Conservation (phyloP, 371 early-diverging fungal species). For the Mortierella sp. region DNA sequence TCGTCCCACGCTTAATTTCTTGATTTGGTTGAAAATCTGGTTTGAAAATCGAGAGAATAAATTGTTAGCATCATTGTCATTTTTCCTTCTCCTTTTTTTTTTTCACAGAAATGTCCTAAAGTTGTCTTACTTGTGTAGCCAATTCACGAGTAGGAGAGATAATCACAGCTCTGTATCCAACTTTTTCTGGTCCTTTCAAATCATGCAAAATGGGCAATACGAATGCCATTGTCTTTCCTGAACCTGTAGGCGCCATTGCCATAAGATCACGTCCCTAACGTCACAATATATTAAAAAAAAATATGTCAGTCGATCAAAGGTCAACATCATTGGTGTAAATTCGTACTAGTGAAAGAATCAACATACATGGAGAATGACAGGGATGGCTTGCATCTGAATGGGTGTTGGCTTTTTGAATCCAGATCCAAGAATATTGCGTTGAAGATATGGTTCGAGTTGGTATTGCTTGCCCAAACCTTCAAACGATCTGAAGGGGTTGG, state of each 20-base stretch:
- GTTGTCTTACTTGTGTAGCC: constrained; percentile 86
- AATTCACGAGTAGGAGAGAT: constrained; percentile 99
- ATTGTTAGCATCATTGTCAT: not conserved
- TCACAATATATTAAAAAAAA: not conserved
- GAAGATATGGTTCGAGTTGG: constrained; percentile 74
- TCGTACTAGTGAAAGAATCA: not conserved
- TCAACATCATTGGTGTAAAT: not conserved
- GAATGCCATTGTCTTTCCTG: constrained; percentile 99
- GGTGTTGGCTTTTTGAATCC: constrained; percentile 94
- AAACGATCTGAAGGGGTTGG: constrained; percentile 87
- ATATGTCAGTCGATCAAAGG: not conserved
- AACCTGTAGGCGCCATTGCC: constrained; percentile 96
- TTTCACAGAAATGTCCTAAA: not conserved
- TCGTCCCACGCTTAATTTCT: constrained; percentile 75
- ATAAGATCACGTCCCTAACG: constrained; percentile 85
- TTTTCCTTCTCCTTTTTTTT: not conserved
- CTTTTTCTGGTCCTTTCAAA: constrained; percentile 78
- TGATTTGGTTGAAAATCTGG: constrained; percentile 84
- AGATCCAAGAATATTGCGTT: constrained; percentile 70
- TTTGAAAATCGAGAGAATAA: not conserved
- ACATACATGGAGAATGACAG: constrained; percentile 79
- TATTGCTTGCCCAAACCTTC: constrained; percentile 80
- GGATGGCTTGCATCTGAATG: constrained; percentile 96
- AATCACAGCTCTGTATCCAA: constrained; percentile 89
- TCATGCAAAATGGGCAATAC: constrained; percentile 92